Percentiles rank a stretch among this genome's conserved stretches.
Evolutionary conservation across 2,329 filamentous ascomycete genomes (phyloP).

Genomic region (Penicillium sclerotiorum): DNA sequence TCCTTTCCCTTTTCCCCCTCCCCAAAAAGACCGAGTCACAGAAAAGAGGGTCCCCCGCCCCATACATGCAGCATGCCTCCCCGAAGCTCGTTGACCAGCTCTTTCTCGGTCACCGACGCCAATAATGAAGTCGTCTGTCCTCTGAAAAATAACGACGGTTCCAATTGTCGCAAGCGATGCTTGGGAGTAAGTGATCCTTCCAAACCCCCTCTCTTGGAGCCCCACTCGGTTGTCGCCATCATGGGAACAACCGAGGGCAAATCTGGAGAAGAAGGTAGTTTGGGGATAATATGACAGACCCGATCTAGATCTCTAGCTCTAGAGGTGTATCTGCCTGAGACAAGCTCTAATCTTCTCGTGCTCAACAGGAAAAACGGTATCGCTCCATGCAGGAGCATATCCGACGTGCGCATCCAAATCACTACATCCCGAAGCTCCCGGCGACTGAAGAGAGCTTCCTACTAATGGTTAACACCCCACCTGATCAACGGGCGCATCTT

Average conservation of each 20-base stretch:
- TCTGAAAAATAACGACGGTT: constrained; percentile 92
- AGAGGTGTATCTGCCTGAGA: no score
- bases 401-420: constrained; percentile 90
- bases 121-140: constrained; percentile 98
- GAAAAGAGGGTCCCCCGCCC: constrained; percentile 26
- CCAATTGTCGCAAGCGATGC: constrained; percentile 95
- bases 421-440: constrained; percentile 96
- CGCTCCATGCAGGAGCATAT: constrained; percentile 99
- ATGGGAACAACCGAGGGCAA: constrained; percentile 3
- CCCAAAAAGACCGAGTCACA: constrained; percentile 5
- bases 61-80: constrained; percentile 74
- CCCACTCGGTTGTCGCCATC: constrained; percentile 14
- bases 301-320: no score
- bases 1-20: constrained; percentile 8
- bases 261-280: no score
- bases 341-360: constrained; percentile 15
- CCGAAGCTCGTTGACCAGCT: constrained; percentile 81
- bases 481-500: constrained; percentile 67
- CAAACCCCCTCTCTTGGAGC: constrained; percentile 12
- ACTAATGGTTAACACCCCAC: constrained; percentile 91
- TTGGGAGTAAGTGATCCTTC: constrained; percentile 77
- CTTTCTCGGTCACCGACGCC: constrained; percentile 87
- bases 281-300: no score
- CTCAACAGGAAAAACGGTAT: constrained; percentile 81
- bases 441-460: constrained; percentile 97